phyloP scores from a whole-genome alignment of 768 basidiomycete genomes.

The Naganishia antarctica region DNA sequence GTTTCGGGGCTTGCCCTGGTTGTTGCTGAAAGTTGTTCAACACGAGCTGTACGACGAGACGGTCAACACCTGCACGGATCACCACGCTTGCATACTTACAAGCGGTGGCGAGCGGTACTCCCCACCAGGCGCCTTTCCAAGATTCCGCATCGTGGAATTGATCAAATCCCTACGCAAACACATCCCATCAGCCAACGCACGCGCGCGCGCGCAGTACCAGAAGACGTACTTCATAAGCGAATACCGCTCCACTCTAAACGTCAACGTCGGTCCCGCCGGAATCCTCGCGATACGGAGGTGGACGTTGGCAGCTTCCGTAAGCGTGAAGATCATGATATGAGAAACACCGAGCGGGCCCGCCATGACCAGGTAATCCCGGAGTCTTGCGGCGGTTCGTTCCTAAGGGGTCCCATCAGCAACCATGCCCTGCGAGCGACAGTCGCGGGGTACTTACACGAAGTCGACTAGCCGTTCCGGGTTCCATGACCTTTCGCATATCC shows the following conservation, averaged over 20 bases:
- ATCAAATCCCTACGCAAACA: slow-evolving; percentile 45
- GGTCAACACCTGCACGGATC: no score
- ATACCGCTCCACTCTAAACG: slow-evolving; percentile 87
- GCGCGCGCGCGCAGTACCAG: neutral
- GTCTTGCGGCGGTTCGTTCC: slow-evolving; percentile 80
- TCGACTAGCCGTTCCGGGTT: slow-evolving; percentile 91
- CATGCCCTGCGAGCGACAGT: neutral
- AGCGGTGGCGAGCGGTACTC: slow-evolving; percentile 82
- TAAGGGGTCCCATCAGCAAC: slow-evolving; percentile 45
- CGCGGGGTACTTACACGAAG: slow-evolving; percentile 74
- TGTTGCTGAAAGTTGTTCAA: slow-evolving; percentile 61
- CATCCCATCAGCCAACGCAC: neutral
- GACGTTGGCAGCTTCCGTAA: slow-evolving; percentile 64
- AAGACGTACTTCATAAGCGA: slow-evolving; percentile 64
- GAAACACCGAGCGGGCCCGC: slow-evolving; percentile 85
- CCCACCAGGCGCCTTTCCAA: slow-evolving; percentile 48
- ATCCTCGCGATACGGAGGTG: slow-evolving; percentile 75
- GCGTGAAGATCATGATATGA: slow-evolving; percentile 84
- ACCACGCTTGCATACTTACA: no score
- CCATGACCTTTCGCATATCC: slow-evolving; percentile 92
- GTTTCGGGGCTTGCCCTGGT: slow-evolving; percentile 57
- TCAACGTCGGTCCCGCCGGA: slow-evolving; percentile 86
- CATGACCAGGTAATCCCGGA: slow-evolving; percentile 81
- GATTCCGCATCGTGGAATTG: slow-evolving; percentile 43
- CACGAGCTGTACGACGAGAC: slow-evolving; percentile 66